phyloP scores from a whole-genome alignment of 2,329 filamentous ascomycete genomes.

The Cadophora sp. region DNA sequence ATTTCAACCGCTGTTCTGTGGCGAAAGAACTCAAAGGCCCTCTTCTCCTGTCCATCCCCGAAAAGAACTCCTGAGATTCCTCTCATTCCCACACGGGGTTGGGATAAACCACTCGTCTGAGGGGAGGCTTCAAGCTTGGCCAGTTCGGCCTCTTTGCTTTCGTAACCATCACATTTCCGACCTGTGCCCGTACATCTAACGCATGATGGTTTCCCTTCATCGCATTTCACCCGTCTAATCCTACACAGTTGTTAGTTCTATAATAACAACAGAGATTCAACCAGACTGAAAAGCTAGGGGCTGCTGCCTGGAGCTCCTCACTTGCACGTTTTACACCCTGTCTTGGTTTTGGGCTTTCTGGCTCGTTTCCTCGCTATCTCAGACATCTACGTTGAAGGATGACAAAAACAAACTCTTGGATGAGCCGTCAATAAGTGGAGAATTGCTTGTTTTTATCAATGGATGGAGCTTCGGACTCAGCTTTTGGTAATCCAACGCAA shows the following conservation, averaged over 20 bases:
- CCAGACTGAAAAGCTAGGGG: neutral
- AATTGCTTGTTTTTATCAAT: neutral
- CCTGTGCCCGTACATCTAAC: constrained; percentile 27
- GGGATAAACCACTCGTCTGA: neutral
- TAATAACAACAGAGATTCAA: neutral
- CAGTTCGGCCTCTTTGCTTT: neutral
- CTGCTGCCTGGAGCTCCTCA: constrained; percentile 4
- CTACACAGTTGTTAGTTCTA: neutral
- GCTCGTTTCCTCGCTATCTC: constrained; percentile 23
- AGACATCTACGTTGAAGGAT: neutral
- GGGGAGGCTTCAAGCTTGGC: neutral
- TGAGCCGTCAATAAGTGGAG: neutral
- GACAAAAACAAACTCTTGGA: neutral
- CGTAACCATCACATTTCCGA: constrained; percentile 33
- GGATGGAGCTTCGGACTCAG: neutral
- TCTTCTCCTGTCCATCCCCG: constrained; percentile 14
- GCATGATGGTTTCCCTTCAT: constrained; percentile 28
- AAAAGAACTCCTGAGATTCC: neutral
- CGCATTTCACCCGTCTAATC: constrained; percentile 33
- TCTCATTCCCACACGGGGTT: neutral
- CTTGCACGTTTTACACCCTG: constrained; percentile 29
- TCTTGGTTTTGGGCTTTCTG: constrained; percentile 26
- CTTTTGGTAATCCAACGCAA: neutral
- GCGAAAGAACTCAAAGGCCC: constrained; percentile 66
- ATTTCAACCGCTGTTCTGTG: constrained; percentile 64